Conservation (phyloP, 2,329 filamentous ascomycete genomes). For the Ophiosphaerella narmari region DNA sequence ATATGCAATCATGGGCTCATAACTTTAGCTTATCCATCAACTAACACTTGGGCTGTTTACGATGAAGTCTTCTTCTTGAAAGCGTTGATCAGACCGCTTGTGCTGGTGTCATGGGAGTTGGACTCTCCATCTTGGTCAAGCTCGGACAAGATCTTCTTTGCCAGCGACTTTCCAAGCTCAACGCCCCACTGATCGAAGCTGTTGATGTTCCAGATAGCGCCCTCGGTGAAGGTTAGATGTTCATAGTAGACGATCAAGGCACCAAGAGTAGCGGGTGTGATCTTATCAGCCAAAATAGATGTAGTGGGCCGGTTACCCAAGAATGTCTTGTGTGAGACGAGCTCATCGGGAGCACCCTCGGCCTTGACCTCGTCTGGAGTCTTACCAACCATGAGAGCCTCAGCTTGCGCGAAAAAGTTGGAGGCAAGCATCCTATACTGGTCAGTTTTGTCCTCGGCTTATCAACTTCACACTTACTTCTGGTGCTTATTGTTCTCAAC, state of each 20-base stretch:
- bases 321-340: constrained; percentile 99
- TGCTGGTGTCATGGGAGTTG: constrained; percentile 80
- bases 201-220: constrained; percentile 99
- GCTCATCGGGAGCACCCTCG: constrained; percentile 72
- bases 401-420: constrained; percentile 88
- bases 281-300: constrained; percentile 88
- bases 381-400: constrained; percentile 91
- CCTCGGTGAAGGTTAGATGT: constrained; percentile 97
- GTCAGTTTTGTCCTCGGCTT: constrained; percentile 19
- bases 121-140: constrained; percentile 77
- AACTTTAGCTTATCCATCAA: constrained; percentile 3
- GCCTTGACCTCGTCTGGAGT: constrained; percentile 77
- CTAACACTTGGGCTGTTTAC: constrained; percentile 16
- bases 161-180: constrained; percentile 93
- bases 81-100: constrained; percentile 83
- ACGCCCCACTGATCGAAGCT: constrained; percentile 99
- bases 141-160: constrained; percentile 72
- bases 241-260: constrained; percentile 99
- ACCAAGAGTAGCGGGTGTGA: constrained; percentile 90
- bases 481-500: constrained; percentile 92
- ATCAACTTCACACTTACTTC: constrained; percentile 54
- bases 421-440: constrained; percentile 75
- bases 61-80: constrained; percentile 78
- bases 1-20: constrained; percentile 13
- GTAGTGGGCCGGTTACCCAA: constrained; percentile 96